Evolutionary conservation across 495 filamentous ascomycete genomes (phyloP).

Genomic region (Terfezia boudieri): DNA sequence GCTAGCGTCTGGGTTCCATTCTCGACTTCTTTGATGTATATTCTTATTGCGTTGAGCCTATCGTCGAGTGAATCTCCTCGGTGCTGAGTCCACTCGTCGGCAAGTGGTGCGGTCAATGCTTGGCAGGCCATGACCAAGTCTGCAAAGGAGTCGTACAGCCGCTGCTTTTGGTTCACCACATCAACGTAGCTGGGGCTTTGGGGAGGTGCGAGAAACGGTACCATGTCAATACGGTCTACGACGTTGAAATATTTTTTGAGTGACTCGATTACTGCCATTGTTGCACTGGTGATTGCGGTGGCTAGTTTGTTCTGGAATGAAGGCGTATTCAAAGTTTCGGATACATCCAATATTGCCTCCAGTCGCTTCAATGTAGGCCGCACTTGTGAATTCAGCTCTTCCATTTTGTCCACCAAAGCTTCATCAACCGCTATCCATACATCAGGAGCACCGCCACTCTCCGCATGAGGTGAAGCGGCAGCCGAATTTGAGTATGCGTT

Average conservation of each 20-base stretch:
- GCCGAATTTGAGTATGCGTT: background rate
- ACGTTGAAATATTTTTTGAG: slow-evolving; percentile 16
- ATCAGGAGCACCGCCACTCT: slow-evolving; percentile 46
- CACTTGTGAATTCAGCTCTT: slow-evolving; percentile 39
- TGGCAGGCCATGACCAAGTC: slow-evolving; percentile 76
- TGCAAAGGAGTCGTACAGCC: slow-evolving; percentile 73
- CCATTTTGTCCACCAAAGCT: slow-evolving; percentile 56
- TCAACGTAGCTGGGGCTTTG: slow-evolving; percentile 72
- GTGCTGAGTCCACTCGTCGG: slow-evolving; percentile 83
- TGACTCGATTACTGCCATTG: slow-evolving; percentile 12
- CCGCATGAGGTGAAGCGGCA: background rate
- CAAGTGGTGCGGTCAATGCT: slow-evolving; percentile 63
- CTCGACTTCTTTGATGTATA: slow-evolving; percentile 57
- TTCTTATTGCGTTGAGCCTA: slow-evolving; percentile 52
- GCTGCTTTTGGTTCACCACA: slow-evolving; percentile 75
- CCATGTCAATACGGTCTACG: slow-evolving; percentile 16
- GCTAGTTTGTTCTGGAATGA: slow-evolving; percentile 10
- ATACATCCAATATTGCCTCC: slow-evolving; percentile 26
- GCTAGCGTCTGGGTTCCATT: slow-evolving; percentile 67
- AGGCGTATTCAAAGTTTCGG: slow-evolving; percentile 10
- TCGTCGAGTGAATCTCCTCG: slow-evolving; percentile 86
- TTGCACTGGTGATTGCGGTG: slow-evolving; percentile 7
- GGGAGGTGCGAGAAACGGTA: slow-evolving; percentile 5
- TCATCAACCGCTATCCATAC: slow-evolving; percentile 40
- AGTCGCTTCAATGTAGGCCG: slow-evolving; percentile 42